Evolutionary conservation across 1,284 basidiomycete species (phyloP).

Genomic region (Termitomyces sp.): DNA sequence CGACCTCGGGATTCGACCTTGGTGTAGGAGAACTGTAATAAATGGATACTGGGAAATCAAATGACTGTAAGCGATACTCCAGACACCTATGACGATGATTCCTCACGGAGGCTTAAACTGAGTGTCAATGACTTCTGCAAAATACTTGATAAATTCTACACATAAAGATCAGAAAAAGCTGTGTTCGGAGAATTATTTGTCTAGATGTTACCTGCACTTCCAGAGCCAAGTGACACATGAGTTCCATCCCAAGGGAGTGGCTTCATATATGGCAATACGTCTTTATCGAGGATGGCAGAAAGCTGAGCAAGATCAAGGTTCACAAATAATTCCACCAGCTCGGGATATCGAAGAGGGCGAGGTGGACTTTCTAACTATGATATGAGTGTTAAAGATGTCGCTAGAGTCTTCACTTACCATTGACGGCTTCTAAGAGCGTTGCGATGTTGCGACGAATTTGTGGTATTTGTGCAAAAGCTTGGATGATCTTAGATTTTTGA

Average conservation of each 20-base stretch:
- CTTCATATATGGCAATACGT: conserved; percentile 29
- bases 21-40: conserved; percentile 33
- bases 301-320: conserved; percentile 53
- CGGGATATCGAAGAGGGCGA: conserved; percentile 35
- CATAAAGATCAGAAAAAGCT: not conserved
- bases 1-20: conserved; percentile 22
- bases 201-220: conserved; percentile 27
- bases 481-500: conserved; percentile 37
- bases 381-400: not conserved
- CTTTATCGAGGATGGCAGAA: conserved; percentile 31
- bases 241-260: conserved; percentile 23
- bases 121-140: conserved; percentile 27
- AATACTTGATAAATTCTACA: conserved; percentile 27
- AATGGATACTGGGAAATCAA: conserved; percentile 16
- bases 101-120: conserved; percentile 26
- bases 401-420: not conserved
- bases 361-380: conserved; percentile 25
- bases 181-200: not conserved
- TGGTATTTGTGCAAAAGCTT: conserved; percentile 61
- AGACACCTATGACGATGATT: not conserved
- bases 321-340: conserved; percentile 57
- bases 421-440: conserved; percentile 23
- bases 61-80: not conserved
- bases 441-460: conserved; percentile 56
- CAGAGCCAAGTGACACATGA: conserved; percentile 21